A percentile compares a stretch with the other conserved stretches of the same genome.
Evolutionary conservation across 805 yeast genomes (phyloP).

Genomic region (Candida dajiaensis): DNA sequence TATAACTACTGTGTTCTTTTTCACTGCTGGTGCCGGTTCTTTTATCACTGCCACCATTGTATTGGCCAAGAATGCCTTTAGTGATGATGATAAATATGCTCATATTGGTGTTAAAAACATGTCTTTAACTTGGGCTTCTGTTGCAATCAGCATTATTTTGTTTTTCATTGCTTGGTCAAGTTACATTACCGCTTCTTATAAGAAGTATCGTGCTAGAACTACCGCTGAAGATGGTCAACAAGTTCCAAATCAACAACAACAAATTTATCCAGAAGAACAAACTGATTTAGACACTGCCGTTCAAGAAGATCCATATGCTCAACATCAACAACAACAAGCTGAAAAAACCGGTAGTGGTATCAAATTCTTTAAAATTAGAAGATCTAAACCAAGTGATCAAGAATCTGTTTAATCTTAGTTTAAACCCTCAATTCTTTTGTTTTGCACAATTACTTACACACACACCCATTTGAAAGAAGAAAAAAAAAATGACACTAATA

Average conservation of each 20-base stretch:
- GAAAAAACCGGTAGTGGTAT: constrained; percentile 49
- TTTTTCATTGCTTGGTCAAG: constrained; percentile 49
- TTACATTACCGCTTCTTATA: constrained; percentile 42
- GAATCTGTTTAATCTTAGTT: constrained; percentile 28
- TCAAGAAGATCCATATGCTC: constrained; percentile 20
- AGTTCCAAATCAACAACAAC: constrained; percentile 9
- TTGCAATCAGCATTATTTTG: constrained; percentile 43
- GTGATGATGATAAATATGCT: constrained; percentile 35
- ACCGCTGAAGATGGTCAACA: constrained; percentile 23
- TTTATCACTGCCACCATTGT: constrained; percentile 73
- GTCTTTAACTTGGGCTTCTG: constrained; percentile 70
- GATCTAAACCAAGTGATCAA: constrained; percentile 37
- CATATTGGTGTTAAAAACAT: constrained; percentile 50
- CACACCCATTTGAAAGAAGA: too few species aligned
- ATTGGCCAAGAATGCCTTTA: constrained; percentile 69
- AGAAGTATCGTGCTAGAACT: constrained; percentile 39
- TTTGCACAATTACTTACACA: too few species aligned
- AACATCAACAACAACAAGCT: constrained; percentile 24
- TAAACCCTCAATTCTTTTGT: too few species aligned
- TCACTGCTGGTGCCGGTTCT: constrained; percentile 57
- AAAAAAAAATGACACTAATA: not conserved
- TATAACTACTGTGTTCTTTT: constrained; percentile 44
- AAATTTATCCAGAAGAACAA: constrained; percentile 11
- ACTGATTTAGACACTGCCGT: constrained; percentile 20
- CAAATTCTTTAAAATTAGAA: constrained; percentile 71